A percentile compares a stretch with the other conserved stretches of the same genome.
Conservation (phyloP, 495 filamentous ascomycete species). For the Astrocystis sublimbata region DNA sequence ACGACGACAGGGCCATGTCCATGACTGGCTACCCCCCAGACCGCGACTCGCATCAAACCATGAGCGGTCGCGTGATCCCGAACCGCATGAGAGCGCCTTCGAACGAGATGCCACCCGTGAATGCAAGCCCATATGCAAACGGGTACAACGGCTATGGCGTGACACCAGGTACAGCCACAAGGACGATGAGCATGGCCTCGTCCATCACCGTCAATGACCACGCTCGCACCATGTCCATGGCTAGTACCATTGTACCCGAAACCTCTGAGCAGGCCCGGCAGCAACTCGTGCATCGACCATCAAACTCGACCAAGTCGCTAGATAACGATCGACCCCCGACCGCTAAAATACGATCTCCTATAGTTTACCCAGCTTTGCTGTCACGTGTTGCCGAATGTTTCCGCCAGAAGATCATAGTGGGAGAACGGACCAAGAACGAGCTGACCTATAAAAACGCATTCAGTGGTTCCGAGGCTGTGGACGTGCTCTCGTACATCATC, state of each 20-base stretch:
- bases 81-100: conserved; percentile 49
- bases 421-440: conserved; percentile 93
- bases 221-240: conserved; percentile 79
- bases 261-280: conserved; percentile 37
- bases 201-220: conserved; percentile 44
- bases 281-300: conserved; percentile 46
- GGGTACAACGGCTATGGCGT: conserved; percentile 29
- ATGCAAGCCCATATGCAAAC: conserved; percentile 20
- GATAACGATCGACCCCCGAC: conserved; percentile 52
- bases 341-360: conserved; percentile 61
- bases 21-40: conserved; percentile 82
- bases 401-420: conserved; percentile 75
- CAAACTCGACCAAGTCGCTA: conserved; percentile 47
- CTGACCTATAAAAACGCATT: conserved; percentile 97
- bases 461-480: conserved; percentile 90
- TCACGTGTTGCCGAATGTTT: conserved; percentile 90
- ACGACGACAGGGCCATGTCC: conserved; percentile 94
- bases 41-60: conserved; percentile 79
- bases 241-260: conserved; percentile 68
- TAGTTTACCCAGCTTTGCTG: conserved; percentile 91
- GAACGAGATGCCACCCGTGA: conserved; percentile 29
- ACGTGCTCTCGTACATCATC: conserved; percentile 91
- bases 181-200: conserved; percentile 56
- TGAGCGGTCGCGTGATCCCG: conserved; percentile 87
- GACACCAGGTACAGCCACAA: conserved; percentile 45